Evolutionary conservation across 1,284 basidiomycete genomes (phyloP), one percentile per base, ranked within the genome.

Genomic region (Ustanciosporium gigantosporum): DNA sequence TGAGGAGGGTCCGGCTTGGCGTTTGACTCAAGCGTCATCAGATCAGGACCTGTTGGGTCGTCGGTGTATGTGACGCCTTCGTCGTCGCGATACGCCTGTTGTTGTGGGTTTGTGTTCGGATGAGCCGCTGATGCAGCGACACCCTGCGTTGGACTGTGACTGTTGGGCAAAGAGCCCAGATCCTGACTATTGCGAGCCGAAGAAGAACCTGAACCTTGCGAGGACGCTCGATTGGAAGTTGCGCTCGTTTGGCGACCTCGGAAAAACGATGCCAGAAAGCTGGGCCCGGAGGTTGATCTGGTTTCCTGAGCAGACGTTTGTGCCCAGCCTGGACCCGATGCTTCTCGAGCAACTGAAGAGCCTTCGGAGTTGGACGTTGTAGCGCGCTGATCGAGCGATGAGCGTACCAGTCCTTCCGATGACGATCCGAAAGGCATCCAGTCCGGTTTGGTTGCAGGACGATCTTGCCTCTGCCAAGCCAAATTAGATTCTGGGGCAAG

Each of bases 211-310:
- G 35, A 22, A 17, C 35, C 20, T 11, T 38, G 21, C n/a, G 9
- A 5, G 14, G 9, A 7, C 9, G 9, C 21, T 45, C 38, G 21
- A 19, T 19, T 4, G 16, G n/a, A n/a, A n/a, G n/a, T n/a, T n/a
- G n/a, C n/a, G n/a, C 13, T 25, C 22, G 48, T 25, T 23, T 57
- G 60, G 9, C 60, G 60, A n/a, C 34, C 32, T 19, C 48, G 52
- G 53, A 64, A 64, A 23, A 64, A 57, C 4, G 45, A 49, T 4
- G 53, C 48, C 9, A 64, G 40, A 15, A 64, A 53, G 42, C 53
- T 47, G 13, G 53, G 39, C 0, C 44, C 31, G 13, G 53, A 52
- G n/a, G n/a, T n/a, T n/a, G n/a, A n/a, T 16, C 49, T 41, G 11
- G 39, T 36, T 14, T 64, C 60, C 25, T 49, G 15, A n/a, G 32